These are phyloP conservation scores for Colletotrichum tanaceti DNA, from an alignment of 2,329 filamentous ascomycete genomes.

Conservation along the genomic window DNA sequence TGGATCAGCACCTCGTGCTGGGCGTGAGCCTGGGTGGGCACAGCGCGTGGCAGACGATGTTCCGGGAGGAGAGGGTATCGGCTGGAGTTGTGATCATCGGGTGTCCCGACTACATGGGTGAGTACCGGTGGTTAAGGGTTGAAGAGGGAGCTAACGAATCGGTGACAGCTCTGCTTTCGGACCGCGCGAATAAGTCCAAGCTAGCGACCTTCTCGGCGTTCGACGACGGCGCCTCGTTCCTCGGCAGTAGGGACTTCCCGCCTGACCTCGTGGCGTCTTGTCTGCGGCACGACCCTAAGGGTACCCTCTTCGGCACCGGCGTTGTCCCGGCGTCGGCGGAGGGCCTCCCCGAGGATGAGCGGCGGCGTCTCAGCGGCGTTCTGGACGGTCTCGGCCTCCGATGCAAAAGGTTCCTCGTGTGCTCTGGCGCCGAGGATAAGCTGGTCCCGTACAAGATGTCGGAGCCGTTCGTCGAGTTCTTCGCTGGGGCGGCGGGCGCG, in stretches of 20 bases:
- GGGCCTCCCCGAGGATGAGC: slow-evolving; percentile 51
- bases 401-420: slow-evolving; percentile 73
- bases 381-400: slow-evolving; percentile 60
- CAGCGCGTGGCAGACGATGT: slow-evolving; percentile 83
- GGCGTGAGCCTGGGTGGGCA: slow-evolving; percentile 91
- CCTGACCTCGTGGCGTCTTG: slow-evolving; percentile 72
- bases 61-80: slow-evolving; percentile 82
- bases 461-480: slow-evolving; percentile 69
- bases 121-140: slow-evolving; percentile 44
- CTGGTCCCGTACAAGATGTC: slow-evolving; percentile 76
- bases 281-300: slow-evolving; percentile 78
- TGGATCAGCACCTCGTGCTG: slow-evolving; percentile 77
- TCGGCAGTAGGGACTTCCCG: slow-evolving; percentile 85
- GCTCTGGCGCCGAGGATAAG: slow-evolving; percentile 75
- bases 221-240: slow-evolving; percentile 70
- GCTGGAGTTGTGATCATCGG: slow-evolving; percentile 85
- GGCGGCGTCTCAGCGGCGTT: slow-evolving; percentile 57
- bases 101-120: slow-evolving; percentile 86
- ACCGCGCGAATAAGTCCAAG: slow-evolving; percentile 80
- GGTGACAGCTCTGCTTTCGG: slow-evolving; percentile 71
- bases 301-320: slow-evolving; percentile 71
- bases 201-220: slow-evolving; percentile 68
- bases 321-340: slow-evolving; percentile 46
- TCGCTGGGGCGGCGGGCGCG: slow-evolving; percentile 64
- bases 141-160: slow-evolving; percentile 8